Conservation (phyloP, 495 filamentous ascomycete species). For the Aspergillus sparsus region DNA sequence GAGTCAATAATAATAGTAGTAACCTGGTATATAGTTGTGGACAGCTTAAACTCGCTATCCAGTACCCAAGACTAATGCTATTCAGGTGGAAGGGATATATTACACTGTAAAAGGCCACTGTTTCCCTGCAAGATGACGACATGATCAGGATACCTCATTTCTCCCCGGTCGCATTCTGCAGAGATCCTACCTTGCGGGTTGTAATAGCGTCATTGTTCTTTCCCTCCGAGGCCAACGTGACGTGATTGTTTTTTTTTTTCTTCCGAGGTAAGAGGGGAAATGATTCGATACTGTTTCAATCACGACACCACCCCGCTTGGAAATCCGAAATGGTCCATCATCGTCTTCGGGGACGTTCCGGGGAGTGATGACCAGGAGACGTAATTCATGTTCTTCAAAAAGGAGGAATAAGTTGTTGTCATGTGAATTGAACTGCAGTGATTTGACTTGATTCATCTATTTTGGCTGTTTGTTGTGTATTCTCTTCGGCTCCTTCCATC, state of each 20-base stretch:
- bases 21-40: neutral
- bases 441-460: no score
- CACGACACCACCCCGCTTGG: neutral
- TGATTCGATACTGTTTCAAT: neutral
- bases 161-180: constrained; percentile 19
- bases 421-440: no score
- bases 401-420: no score
- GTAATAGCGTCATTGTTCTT: constrained; percentile 6
- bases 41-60: neutral
- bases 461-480: no score
- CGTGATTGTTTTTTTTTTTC: neutral
- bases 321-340: neutral
- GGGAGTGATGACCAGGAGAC: neutral
- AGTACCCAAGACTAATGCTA: neutral
- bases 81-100: no score
- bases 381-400: neutral
- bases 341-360: neutral
- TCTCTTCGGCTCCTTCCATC: no score
- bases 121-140: constrained; percentile 33
- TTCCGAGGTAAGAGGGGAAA: neutral
- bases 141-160: constrained; percentile 13
- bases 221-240: neutral
- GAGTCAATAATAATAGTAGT: neutral
- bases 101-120: neutral
- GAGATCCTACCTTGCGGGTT: constrained; percentile 19